Evolutionary conservation across 345 rosid species (phyloP).

Genomic region (Brassica cretica): DNA sequence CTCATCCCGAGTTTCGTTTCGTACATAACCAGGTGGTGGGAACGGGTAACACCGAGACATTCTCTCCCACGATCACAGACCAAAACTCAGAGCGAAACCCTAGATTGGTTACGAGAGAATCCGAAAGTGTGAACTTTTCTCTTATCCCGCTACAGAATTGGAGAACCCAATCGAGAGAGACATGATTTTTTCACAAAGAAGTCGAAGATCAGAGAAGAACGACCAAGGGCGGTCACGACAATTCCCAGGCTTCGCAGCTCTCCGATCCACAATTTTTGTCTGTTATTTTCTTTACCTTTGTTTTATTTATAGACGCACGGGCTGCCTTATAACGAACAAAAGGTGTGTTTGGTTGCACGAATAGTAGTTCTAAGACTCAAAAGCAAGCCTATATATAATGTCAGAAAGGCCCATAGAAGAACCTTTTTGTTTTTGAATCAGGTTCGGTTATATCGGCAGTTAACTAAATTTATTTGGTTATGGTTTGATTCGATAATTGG

Average conservation of each 20-base stretch:
- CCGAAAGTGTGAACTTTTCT: not conserved
- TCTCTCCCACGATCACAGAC: conserved; percentile 13
- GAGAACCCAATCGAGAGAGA: not conserved
- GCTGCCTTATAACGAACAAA: conserved; percentile 4
- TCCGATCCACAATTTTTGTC: conserved; percentile 16
- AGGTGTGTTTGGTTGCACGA: conserved; percentile 18
- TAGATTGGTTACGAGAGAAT: conserved; percentile 19
- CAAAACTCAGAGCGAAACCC: conserved; percentile 27
- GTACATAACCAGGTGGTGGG: conserved; percentile 50
- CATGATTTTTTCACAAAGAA: not conserved
- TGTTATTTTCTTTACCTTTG: not conserved
- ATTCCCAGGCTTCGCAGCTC: conserved; percentile 30
- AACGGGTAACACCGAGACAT: conserved; percentile 74
- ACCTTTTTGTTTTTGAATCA: no score
- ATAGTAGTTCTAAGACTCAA: not conserved
- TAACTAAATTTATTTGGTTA: no score
- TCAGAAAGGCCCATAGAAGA: not conserved
- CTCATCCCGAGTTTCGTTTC: conserved; percentile 39
- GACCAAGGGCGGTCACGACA: not conserved
- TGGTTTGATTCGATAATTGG: no score
- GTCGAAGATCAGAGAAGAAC: conserved; percentile 15
- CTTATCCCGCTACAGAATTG: not conserved
- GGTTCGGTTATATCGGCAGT: no score
- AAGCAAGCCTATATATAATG: not conserved
- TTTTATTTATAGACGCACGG: conserved; percentile 14